Percentiles rank a stretch among this genome's conserved stretches.
Evolutionary conservation across 371 early-diverging fungal species (phyloP).

Genomic region (Zopfochytrium polystomum): DNA sequence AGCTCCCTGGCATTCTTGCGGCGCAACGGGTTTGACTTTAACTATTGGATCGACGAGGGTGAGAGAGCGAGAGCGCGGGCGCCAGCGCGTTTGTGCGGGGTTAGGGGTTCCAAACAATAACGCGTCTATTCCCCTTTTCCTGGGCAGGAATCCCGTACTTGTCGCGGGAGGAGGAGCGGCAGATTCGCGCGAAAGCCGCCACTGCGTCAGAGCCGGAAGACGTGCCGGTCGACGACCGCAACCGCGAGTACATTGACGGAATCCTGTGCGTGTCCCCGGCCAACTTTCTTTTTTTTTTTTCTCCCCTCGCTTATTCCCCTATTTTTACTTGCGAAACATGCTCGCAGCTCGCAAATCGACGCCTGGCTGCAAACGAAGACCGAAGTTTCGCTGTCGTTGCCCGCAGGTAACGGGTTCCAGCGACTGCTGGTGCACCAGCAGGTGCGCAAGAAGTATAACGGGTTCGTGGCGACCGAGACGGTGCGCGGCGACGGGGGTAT

Average conservation of each 20-base stretch:
- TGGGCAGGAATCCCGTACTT: constrained; percentile 78
- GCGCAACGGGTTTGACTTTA: too few relatives aligned
- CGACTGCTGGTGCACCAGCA: constrained; percentile 68
- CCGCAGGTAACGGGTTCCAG: constrained; percentile 55
- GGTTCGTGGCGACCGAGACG: constrained; percentile 47
- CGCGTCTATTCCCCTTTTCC: too few relatives aligned
- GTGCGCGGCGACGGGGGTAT: too few relatives aligned
- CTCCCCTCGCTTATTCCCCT: background rate
- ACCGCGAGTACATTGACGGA: constrained; percentile 50
- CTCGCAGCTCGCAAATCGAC: constrained; percentile 39
- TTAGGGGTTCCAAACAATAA: too few relatives aligned
- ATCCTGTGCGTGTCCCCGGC: constrained; percentile 46
- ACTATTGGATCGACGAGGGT: too few relatives aligned
- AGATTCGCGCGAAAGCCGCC: constrained; percentile 46
- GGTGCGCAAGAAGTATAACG: constrained; percentile 51
- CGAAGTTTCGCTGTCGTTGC: constrained; percentile 39
- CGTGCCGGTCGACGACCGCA: constrained; percentile 63
- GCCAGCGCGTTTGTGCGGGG: too few relatives aligned
- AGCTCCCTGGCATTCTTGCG: too few relatives aligned
- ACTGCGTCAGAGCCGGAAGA: constrained; percentile 40
- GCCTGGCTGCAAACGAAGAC: constrained; percentile 51
- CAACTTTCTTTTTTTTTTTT: constrained; percentile 5
- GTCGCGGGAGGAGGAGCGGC: constrained; percentile 62
- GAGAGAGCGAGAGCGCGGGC: too few relatives aligned
- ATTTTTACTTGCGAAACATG: background rate